phyloP scores from a whole-genome alignment of 352 stramenopile species.

The Globisporangium solare region DNA sequence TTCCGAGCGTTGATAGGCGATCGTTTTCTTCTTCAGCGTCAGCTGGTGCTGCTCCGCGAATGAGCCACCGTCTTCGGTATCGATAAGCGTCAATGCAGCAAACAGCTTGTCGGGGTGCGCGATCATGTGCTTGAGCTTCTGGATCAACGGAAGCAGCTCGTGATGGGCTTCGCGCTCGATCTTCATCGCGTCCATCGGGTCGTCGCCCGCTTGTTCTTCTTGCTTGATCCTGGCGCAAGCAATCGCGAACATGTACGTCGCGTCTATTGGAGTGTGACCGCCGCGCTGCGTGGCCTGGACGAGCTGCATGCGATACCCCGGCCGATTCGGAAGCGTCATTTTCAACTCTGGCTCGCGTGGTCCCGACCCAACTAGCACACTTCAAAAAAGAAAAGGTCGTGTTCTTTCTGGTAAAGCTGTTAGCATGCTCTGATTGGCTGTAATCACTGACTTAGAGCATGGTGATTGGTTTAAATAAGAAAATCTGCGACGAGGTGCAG shows the following conservation, averaged over 20 bases:
- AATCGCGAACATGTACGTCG: too few species aligned
- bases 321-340: constrained; percentile 55
- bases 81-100: constrained; percentile 27
- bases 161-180: constrained; percentile 20
- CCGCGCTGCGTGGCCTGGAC: constrained; percentile 9
- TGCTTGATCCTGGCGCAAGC: not conserved
- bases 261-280: constrained; percentile 1
- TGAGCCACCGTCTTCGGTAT: constrained; percentile 10
- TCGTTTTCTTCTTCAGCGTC: constrained; percentile 27
- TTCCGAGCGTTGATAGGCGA: constrained; percentile 30
- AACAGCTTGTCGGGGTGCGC: constrained; percentile 43
- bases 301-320: constrained; percentile 22
- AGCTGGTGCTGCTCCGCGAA: constrained; percentile 15
- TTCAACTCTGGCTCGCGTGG: constrained; percentile 21
- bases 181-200: not conserved
- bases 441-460: not conserved
- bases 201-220: constrained; percentile 3
- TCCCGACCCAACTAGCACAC: too few species aligned
- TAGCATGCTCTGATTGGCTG: not conserved
- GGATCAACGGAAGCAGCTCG: constrained; percentile 31
- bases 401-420: too few species aligned
- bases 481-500: constrained; percentile 34
- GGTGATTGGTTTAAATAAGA: constrained; percentile 16
- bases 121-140: constrained; percentile 45
- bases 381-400: constrained; percentile 4